Base-by-base conservation (phyloP, 208 protist species). In the Crithidia thermophila region DNA sequence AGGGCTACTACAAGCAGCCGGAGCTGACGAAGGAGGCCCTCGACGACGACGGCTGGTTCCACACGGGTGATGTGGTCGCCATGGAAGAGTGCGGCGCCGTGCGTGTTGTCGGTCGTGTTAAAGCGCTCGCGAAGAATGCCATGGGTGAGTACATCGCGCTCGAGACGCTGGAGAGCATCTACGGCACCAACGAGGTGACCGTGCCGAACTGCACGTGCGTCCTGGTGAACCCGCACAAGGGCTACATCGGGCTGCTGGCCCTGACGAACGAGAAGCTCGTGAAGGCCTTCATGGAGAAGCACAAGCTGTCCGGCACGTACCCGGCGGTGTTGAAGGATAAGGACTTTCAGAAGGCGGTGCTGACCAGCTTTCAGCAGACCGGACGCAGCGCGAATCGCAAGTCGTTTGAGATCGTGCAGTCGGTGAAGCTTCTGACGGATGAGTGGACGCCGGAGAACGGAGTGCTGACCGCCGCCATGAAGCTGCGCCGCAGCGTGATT, bases 91-190 rank as follows among this genome's bases (percentile, higher is more conserved):
- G 83, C 57, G 88, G 89, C 30, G 82, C 72, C 2, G 1, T 97
- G 4, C 72, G 79, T 49, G 78, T 98, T 20, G 77, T 98, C 1
- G 94, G 92, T 14, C 87, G 94, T 53, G 84, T 90, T 21, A 98
- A 98, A 85, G 90, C 91, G 30, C 76, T 98, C 21, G 90, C 87
- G 43, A 98, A 98, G 80, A 90, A 94, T 63, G 81, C 84, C 0
- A 82, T 90, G 42, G 94, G 94, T n/a, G 94, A 98, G 69, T 98
- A 97, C 66, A 65, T 98, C 34, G 89, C 93, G 16, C 52, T 95
- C n/a, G 92, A 98, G 58, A 76, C 58, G 27, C 73, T 98, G 0
- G 89, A 94, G 61, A 67, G 73, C 31, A 81, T 87, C 43, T 94
- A 94, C 67, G 80, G 70, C 50, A 79, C 76, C 25, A 85, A 87